Evolutionary conservation across 495 filamentous ascomycete species (phyloP).

Genomic region (Hyaloscypha variabilis): DNA sequence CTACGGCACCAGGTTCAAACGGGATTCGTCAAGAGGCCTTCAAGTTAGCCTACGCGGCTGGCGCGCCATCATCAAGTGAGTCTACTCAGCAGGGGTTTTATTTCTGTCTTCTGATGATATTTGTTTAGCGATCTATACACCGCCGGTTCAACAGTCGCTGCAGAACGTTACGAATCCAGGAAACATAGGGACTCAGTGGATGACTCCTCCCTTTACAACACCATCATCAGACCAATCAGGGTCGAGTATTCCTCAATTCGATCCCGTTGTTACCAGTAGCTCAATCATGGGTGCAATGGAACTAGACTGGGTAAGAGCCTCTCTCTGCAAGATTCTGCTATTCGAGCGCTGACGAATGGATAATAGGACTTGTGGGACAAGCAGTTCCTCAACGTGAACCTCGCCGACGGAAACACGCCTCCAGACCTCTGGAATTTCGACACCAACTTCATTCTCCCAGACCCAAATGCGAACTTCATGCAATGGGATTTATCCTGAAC

Average conservation of each 20-base stretch:
- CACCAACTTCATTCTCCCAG: slow-evolving; percentile 48
- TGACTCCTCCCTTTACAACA: background rate
- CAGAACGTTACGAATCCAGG: background rate
- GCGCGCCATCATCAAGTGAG: background rate
- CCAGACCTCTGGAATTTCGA: slow-evolving; percentile 19
- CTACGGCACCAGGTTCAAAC: background rate
- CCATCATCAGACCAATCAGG: background rate
- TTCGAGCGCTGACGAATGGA: background rate
- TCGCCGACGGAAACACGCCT: background rate
- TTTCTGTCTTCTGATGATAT: background rate
- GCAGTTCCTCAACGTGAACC: slow-evolving; percentile 4
- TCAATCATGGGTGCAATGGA: background rate
- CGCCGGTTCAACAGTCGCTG: background rate
- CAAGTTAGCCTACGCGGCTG: background rate
- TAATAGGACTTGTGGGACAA: slow-evolving; percentile 20
- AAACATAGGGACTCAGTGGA: background rate
- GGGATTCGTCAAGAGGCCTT: background rate
- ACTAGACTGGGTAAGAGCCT: slow-evolving; percentile 18
- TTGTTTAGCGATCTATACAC: background rate
- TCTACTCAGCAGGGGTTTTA: background rate
- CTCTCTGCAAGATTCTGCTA: background rate
- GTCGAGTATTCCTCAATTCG: background rate
- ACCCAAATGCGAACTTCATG: slow-evolving; percentile 2
- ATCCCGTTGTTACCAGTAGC: too few species aligned
- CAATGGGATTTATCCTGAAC: background rate